Evolutionary conservation across 2,329 filamentous ascomycete species (phyloP).

Genomic region (Pseudogymnoascus sp.): DNA sequence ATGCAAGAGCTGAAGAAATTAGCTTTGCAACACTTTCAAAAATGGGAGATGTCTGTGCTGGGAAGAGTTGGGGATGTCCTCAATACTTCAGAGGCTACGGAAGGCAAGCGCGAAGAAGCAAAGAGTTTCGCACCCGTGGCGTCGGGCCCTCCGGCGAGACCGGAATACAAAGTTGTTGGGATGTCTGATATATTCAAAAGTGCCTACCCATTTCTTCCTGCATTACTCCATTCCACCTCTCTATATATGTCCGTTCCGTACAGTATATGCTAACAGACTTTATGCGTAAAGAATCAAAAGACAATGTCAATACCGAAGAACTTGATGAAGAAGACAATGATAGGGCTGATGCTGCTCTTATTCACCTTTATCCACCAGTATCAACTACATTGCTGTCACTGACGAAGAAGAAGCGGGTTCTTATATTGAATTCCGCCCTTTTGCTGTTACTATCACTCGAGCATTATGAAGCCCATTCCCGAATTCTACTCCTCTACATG

Average conservation of each 20-base stretch:
- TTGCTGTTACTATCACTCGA: slow-evolving; percentile 69
- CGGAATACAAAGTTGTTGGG: slow-evolving; percentile 24
- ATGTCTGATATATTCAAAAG: slow-evolving; percentile 13
- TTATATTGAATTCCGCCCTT: slow-evolving; percentile 65
- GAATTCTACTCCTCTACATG: slow-evolving; percentile 61
- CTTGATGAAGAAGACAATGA: slow-evolving; percentile 31
- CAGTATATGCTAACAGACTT: background rate
- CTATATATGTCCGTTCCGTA: background rate
- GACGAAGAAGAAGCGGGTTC: slow-evolving; percentile 50
- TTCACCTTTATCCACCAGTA: slow-evolving; percentile 48
- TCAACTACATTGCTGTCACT: slow-evolving; percentile 54
- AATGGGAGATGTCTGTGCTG: slow-evolving; percentile 68
- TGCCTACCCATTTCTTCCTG: background rate
- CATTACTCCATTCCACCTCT: slow-evolving; percentile 5
- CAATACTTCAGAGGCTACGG: slow-evolving; percentile 40
- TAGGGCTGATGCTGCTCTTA: slow-evolving; percentile 41
- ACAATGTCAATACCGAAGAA: slow-evolving; percentile 17
- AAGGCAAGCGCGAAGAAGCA: slow-evolving; percentile 24
- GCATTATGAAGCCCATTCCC: slow-evolving; percentile 66
- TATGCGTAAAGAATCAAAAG: slow-evolving; percentile 17
- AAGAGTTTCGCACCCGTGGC: slow-evolving; percentile 23
- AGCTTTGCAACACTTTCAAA: slow-evolving; percentile 63
- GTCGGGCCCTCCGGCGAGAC: slow-evolving; percentile 12
- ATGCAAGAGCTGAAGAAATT: slow-evolving; percentile 62
- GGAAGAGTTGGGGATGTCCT: slow-evolving; percentile 63